phyloP scores from a whole-genome alignment of 2,329 filamentous ascomycete genomes.

The Rachicladosporium sp. region DNA sequence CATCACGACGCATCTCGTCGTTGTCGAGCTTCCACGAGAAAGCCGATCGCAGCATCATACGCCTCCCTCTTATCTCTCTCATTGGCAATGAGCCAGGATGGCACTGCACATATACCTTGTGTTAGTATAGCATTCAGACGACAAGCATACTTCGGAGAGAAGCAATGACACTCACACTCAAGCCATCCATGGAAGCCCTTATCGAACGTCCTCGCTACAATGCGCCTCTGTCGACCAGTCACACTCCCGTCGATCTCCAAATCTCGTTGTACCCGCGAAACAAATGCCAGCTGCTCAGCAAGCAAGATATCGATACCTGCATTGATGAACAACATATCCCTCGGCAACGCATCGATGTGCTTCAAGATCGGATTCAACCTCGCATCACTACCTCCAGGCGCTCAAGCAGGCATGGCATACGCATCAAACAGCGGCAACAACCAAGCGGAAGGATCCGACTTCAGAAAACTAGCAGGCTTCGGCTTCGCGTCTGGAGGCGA shows the following conservation, averaged over 20 bases:
- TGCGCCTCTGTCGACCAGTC: constrained; percentile 2
- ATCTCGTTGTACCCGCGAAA: constrained; percentile 22
- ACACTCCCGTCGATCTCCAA: constrained; percentile 17
- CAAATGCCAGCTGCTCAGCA: constrained; percentile 29
- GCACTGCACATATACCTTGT: background rate
- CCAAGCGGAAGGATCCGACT: constrained; percentile 27
- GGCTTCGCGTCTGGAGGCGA: constrained; percentile 31
- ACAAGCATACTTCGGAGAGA: background rate
- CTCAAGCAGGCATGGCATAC: constrained; percentile 26
- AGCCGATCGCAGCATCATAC: background rate
- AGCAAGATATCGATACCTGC: constrained; percentile 31
- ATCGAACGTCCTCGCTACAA: constrained; percentile 19
- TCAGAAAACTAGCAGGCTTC: constrained; percentile 21
- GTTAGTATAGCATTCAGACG: background rate
- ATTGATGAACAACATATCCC: constrained; percentile 29
- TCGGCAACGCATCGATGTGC: constrained; percentile 24
- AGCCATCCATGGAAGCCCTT: constrained; percentile 24
- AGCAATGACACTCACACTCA: constrained; percentile 2
- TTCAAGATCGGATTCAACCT: constrained; percentile 29
- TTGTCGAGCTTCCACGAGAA: background rate
- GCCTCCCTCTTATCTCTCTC: background rate
- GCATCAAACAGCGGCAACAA: constrained; percentile 33
- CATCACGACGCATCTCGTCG: background rate
- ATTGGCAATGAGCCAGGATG: background rate
- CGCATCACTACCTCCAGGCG: constrained; percentile 19